Evolutionary conservation across 2,329 filamentous ascomycete species (phyloP).

Genomic region (Penicillium hordei): DNA sequence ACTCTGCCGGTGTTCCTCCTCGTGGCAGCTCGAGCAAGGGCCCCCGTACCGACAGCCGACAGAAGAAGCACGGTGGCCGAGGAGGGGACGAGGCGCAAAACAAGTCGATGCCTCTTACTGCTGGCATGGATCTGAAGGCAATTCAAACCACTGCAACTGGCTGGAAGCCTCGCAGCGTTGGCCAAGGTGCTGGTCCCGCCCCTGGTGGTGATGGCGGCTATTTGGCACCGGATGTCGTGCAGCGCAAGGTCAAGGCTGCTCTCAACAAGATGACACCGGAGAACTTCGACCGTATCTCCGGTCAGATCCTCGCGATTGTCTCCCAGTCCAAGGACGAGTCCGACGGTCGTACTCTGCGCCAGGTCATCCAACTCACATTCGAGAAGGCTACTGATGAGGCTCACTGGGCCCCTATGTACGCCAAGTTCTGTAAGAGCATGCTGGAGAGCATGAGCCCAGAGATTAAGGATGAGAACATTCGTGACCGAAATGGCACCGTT

Average conservation of each 20-base stretch:
- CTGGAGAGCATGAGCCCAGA: conserved; percentile 91
- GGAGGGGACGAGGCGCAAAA: conserved; percentile 69
- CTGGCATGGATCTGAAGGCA: conserved; percentile 76
- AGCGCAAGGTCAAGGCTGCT: conserved; percentile 97
- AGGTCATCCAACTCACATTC: conserved; percentile 98
- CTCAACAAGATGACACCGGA: conserved; percentile 99
- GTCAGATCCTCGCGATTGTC: conserved; percentile 89
- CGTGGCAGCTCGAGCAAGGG: conserved; percentile 52
- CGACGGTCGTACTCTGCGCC: conserved; percentile 89
- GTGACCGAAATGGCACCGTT: conserved; percentile 82
- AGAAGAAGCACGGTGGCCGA: conserved; percentile 49
- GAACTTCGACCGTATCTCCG: conserved; percentile 94
- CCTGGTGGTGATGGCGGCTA: conserved; percentile 54
- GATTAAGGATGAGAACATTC: conserved; percentile 92
- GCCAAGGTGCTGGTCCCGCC: conserved; percentile 48
- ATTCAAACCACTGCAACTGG: conserved; percentile 71
- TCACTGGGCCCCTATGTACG: conserved; percentile 98
- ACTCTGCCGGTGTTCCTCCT: conserved; percentile 55
- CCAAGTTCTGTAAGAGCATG: conserved; percentile 98
- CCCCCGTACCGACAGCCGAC: conserved; percentile 50
- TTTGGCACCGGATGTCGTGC: conserved; percentile 87
- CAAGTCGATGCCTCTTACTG: conserved; percentile 89
- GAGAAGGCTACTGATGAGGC: conserved; percentile 98
- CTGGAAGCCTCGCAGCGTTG: conserved; percentile 83
- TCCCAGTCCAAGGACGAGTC: conserved; percentile 93